phyloP scores from a whole-genome alignment of 371 early-diverging fungal genomes.

The Mortierella sp. region DNA sequence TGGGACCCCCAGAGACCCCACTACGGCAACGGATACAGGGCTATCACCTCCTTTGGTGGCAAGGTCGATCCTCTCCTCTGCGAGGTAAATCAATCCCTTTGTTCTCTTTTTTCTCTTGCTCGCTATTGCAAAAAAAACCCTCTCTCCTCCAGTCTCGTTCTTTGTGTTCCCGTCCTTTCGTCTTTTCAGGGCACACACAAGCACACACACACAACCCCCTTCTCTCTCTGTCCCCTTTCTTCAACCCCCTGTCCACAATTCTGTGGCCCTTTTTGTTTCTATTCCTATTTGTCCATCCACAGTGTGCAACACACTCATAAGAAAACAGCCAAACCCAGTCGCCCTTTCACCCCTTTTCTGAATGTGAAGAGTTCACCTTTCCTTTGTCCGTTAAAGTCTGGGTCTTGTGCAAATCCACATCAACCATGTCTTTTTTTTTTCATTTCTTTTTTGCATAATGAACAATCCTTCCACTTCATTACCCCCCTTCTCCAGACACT shows the following conservation, averaged over 20 bases:
- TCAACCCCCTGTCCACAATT: background rate
- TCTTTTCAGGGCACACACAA: slow-evolving; percentile 3
- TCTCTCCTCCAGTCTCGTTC: background rate
- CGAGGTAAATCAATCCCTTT: slow-evolving; percentile 47
- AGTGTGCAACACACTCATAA: background rate
- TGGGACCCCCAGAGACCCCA: slow-evolving; percentile 78
- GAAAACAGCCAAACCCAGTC: background rate
- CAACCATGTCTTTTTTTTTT: background rate
- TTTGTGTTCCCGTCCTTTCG: background rate
- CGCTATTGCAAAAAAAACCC: too few relatives aligned
- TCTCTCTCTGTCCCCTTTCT: background rate
- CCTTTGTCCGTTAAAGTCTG: background rate
- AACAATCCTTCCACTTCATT: background rate
- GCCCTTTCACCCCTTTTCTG: background rate
- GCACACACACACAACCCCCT: background rate
- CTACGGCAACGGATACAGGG: slow-evolving; percentile 81
- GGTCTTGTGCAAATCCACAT: background rate
- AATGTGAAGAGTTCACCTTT: background rate
- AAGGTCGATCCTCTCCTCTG: slow-evolving; percentile 72
- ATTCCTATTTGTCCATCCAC: background rate
- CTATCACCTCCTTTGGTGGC: slow-evolving; percentile 78
- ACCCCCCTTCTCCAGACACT: background rate
- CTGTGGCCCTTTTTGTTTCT: background rate
- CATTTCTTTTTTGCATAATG: background rate
- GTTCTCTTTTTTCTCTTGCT: background rate